A percentile compares a stretch with the other conserved stretches of the same genome.
Conservation (phyloP, 2,329 filamentous ascomycete species). For the Diaporthe sp. region DNA sequence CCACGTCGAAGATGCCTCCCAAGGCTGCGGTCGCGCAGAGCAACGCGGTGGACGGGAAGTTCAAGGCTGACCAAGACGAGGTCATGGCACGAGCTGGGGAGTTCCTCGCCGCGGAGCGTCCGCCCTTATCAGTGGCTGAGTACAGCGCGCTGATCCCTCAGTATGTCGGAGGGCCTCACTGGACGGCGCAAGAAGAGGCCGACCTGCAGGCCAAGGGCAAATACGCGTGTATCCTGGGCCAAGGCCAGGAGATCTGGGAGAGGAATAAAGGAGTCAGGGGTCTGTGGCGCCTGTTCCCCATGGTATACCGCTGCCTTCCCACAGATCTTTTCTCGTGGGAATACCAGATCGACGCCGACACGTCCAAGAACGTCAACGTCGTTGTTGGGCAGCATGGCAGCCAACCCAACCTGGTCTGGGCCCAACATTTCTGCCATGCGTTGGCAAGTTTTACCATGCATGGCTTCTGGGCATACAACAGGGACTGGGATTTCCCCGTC, state of each 20-base stretch:
- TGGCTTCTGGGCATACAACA: neutral
- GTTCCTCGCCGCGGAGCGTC: neutral
- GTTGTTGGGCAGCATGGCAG: neutral
- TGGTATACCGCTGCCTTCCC: neutral
- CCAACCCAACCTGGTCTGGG: neutral
- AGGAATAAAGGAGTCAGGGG: neutral
- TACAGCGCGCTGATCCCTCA: neutral
- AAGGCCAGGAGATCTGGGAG: neutral
- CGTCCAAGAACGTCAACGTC: neutral
- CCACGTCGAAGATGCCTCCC: too few species aligned
- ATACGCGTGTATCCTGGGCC: neutral
- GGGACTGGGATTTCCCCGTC: neutral
- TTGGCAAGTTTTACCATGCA: neutral
- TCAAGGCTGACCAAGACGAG: too few species aligned
- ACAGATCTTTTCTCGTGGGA: neutral
- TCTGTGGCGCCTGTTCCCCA: neutral
- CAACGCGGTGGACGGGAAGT: too few species aligned
- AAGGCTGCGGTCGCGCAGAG: too few species aligned
- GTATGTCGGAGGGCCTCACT: neutral
- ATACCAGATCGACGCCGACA: neutral
- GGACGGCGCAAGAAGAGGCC: neutral
- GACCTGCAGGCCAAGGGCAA: neutral
- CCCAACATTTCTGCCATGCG: neutral
- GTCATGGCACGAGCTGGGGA: neutral
- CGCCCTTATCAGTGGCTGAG: neutral